Evolutionary conservation across 148 eudicot species (phyloP), one percentile per base, ranked within the genome.

Genomic region (Vaccinium darrowii): DNA sequence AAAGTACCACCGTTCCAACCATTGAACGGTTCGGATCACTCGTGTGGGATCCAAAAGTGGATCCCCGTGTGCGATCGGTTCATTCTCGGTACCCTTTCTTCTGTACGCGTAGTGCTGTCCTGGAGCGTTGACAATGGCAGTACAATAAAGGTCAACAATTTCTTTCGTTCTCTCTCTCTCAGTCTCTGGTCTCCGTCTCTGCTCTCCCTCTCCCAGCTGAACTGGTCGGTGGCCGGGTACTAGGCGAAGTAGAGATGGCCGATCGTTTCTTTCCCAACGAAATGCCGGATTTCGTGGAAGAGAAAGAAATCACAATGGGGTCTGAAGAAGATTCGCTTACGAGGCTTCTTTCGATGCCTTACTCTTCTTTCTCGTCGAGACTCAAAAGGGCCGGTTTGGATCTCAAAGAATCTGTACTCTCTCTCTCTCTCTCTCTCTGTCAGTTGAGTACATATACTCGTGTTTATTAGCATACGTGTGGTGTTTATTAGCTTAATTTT

Each of bases 271-370:
- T 86, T 71, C 79, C 78, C 7, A 88, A 88, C 33, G 51, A 19
- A 39, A 86, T 90, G 92, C 86, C 91, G 10, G 87, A 90, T 18
- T 88, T 86, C 30, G 87, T 90, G 25, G 85, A 73, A n/a, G 91
- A 89, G 80, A 81, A 33, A 78, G 81, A 62, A 36, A 54, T 51
- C 39, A 76, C 51, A 15, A 11, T 14, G 16, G 89, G 85, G 33
- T 74, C 84, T 27, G 49, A 78, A 51, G 87, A 78, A 43, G 85
- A 75, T 27, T 87, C 90, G 5, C 86, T 89, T 4, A 3, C 81
- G 83, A 87, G 53, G 67, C 91, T 90, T 11, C 91, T 90, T 3
- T 82, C 80, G 13, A 76, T 81, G 84, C 91, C 90, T 8, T 83
- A 83, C 80, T 19, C 79, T 83, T 79, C 78, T 4, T 63, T 88